phyloP scores from a whole-genome alignment of 352 stramenopile genomes.

The Globisporangium canariense region DNA sequence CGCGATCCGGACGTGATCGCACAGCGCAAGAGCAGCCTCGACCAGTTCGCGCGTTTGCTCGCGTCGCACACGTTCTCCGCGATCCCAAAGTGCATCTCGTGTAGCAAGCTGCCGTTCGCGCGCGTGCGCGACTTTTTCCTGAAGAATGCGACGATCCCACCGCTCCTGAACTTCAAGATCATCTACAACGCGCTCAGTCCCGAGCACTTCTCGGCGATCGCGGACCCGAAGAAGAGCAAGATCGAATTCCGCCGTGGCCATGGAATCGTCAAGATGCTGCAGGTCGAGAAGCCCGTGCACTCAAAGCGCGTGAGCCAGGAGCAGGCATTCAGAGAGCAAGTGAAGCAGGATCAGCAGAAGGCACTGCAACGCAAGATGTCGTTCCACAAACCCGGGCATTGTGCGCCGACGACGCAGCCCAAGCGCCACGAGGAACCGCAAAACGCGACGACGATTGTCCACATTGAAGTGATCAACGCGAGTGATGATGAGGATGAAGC shows the following conservation, averaged over 20 bases:
- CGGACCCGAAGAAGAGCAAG: constrained; percentile 72
- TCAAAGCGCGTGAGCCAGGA: constrained; percentile 29
- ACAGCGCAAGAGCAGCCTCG: constrained; percentile 42
- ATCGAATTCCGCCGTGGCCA: constrained; percentile 67
- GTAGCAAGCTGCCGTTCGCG: constrained; percentile 52
- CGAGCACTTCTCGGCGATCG: constrained; percentile 55
- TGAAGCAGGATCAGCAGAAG: constrained; percentile 14
- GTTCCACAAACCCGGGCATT: neutral
- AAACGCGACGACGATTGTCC: constrained; percentile 7
- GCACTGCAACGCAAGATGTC: constrained; percentile 10
- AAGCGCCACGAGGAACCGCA: neutral
- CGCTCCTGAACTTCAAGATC: constrained; percentile 21
- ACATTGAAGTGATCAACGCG: constrained; percentile 13
- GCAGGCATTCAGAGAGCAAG: constrained; percentile 4
- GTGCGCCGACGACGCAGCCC: neutral
- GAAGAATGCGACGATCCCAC: constrained; percentile 25
- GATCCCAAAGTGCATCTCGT: constrained; percentile 67
- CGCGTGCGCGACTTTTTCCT: constrained; percentile 68
- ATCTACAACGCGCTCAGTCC: constrained; percentile 33
- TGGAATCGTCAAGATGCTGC: constrained; percentile 56
- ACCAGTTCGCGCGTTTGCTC: constrained; percentile 57
- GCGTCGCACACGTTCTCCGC: constrained; percentile 70
- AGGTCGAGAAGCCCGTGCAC: constrained; percentile 61
- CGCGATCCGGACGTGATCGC: constrained; percentile 38
- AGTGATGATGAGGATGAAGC: constrained; percentile 5